Evolutionary conservation across 768 basidiomycete species (phyloP).

Genomic region (Sutorius australiensis): DNA sequence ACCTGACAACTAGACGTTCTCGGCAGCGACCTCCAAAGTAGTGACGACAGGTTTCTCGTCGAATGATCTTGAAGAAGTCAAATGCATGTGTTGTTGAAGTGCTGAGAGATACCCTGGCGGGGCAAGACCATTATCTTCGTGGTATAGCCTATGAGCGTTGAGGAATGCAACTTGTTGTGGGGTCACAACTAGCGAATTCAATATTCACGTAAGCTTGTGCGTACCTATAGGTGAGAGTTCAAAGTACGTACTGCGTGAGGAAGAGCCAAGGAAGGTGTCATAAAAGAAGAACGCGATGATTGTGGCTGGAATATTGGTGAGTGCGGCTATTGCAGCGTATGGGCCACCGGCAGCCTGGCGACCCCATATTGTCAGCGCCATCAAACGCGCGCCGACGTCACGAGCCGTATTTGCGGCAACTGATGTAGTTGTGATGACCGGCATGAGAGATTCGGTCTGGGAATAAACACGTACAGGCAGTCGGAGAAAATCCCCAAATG

Average conservation of each 20-base stretch:
- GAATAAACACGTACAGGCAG: slow-evolving; percentile 36
- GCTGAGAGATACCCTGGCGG: slow-evolving; percentile 21
- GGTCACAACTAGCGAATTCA: slow-evolving; percentile 18
- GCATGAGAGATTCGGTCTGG: not conserved
- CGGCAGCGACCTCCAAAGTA: not conserved
- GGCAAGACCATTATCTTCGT: slow-evolving; percentile 23
- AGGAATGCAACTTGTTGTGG: slow-evolving; percentile 22
- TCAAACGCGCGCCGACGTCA: slow-evolving; percentile 60
- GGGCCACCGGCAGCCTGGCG: slow-evolving; percentile 44
- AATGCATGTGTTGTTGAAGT: slow-evolving; percentile 9
- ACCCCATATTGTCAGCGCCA: slow-evolving; percentile 61
- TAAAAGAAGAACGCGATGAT: slow-evolving; percentile 51
- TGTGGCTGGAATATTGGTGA: slow-evolving; percentile 65
- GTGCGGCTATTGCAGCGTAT: slow-evolving; percentile 60
- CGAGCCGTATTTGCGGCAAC: slow-evolving; percentile 66
- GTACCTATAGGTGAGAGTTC: not conserved
- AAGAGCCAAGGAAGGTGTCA: slow-evolving; percentile 56
- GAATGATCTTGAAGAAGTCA: slow-evolving; percentile 8
- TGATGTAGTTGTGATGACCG: slow-evolving; percentile 17
- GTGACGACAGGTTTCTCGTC: slow-evolving; percentile 10
- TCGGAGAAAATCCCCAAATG: slow-evolving; percentile 58
- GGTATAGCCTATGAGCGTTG: slow-evolving; percentile 19
- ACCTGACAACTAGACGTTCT: slow-evolving; percentile 15
- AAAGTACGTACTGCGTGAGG: slow-evolving; percentile 47
- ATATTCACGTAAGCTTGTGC: slow-evolving; percentile 6